phyloP scores from a whole-genome alignment of 441 rosid genomes.

The Corymbia calophylla region DNA sequence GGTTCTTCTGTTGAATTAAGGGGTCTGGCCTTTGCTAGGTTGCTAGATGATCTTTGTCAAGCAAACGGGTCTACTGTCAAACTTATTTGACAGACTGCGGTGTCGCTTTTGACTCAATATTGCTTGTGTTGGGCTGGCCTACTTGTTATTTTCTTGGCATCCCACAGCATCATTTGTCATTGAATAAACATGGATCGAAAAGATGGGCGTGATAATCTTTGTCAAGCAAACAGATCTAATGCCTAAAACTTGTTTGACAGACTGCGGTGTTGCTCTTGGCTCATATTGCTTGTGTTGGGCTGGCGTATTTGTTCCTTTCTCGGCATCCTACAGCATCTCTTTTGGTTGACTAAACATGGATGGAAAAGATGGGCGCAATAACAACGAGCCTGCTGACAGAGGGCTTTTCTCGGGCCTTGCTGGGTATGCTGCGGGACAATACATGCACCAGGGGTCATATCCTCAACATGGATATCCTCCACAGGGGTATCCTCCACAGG shows the following conservation, averaged over 20 bases:
- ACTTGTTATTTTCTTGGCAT: background rate
- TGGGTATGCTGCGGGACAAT: constrained; percentile 48
- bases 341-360: constrained; percentile 40
- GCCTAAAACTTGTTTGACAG: background rate
- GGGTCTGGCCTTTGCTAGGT: background rate
- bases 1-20: background rate
- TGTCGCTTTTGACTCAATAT: background rate
- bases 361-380: constrained; percentile 25
- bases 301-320: background rate
- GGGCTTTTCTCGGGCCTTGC: constrained; percentile 64
- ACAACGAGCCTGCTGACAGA: constrained; percentile 29
- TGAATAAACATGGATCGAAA: constrained; percentile 48
- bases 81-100: background rate
- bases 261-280: background rate
- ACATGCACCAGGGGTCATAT: constrained; percentile 23
- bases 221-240: background rate
- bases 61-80: background rate
- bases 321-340: constrained; percentile 8
- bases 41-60: background rate
- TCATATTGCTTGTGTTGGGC: background rate
- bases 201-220: constrained; percentile 11
- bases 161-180: constrained; percentile 7
- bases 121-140: background rate
- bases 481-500: constrained; percentile 17
- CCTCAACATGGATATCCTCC: constrained; percentile 25